Base-by-base conservation (phyloP, 2,329 filamentous ascomycete species). In the Aspergillus intermedius region DNA sequence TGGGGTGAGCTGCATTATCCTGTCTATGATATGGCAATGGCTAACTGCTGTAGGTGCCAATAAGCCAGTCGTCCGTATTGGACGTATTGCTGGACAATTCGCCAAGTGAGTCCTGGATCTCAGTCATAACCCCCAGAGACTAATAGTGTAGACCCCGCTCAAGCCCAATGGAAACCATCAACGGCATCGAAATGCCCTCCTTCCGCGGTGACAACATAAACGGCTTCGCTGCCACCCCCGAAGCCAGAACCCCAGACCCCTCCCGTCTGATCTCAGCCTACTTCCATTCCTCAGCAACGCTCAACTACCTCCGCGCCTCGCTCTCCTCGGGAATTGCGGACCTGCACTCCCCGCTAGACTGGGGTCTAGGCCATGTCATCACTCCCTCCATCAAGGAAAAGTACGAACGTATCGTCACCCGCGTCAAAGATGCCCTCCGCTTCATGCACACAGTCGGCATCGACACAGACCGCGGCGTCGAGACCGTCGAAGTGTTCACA, bases 141-240 rank as follows among this genome's bases (percentile, higher is more conserved):
- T 32, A 47, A 37, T 47, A 41, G 6, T 21, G 2, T 44, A 71
- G 69, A 73, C 93, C 91, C 2, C 78, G 93, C 49, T 95, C 89
- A 3, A 95, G 86, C 59, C 87, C 91, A 0, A 91, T 83, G 34
- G 93, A 98, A 73, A 79, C 83, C 1, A 74, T 94, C 45, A 76
- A 94, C 55, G 91, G 90, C 45, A 81, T 82, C 51, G 82, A 89
- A 62, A 86, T 95, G 47, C 87, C 88, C 3, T 93, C 88, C 39
- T 98, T 97, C 77, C 80, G 93, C 46, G 93, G 93, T 13, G 93
- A 98, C 60, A 97, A 97, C 52, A 77, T 98, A 55, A 98, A 98
- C 64, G 91, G 91, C 22, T 95, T 85, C 71, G 79, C 67, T 7
- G 64, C 72, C 9, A 67, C 82, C 34, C 73, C 82, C 0, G 81